Base-by-base conservation (phyloP, 2,329 filamentous ascomycete genomes). In the Colletotrichum salicis region DNA sequence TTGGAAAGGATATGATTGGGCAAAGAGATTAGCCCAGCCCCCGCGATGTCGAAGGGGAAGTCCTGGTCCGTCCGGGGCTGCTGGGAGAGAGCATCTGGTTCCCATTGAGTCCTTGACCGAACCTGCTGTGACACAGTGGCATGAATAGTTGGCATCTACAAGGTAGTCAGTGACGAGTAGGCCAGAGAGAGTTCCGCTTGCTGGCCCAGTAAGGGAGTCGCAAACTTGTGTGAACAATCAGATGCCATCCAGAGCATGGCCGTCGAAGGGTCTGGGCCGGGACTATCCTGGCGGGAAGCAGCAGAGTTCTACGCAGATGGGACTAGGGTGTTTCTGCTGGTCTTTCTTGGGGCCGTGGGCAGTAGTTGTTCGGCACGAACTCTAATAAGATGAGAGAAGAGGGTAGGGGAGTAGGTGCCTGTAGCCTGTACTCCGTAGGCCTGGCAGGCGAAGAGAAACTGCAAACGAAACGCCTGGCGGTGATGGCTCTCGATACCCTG, bases 401-500 rank as follows among this genome's bases (percentile, higher is more conserved):
- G 15, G 45, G 58, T 57, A 45, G 57, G 6, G 58, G 37, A 41
- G 31, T n/a, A 57, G 3, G 52, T 55, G 8, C 27, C 27, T 29
- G 27, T 29, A 29, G 27, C 19, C 31, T 48, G 58, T n/a, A n/a
- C n/a, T n/a, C n/a, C n/a, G n/a, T 24, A 61, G n/a, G 22, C 51
- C n/a, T 58, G 54, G 27, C 24, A 22, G 15, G 24, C 12, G 54
- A 58, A 45, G 48, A 61, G 31, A 54, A 64, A 15, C 12, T 67
- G 56, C 56, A 71, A 67, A 71, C 68, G 64, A 71, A 61, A 62
- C 64, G 41, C 13, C 59, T 15, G 29, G 19, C 56, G 52, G 24
- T 54, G 52, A 58, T 67, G 41, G 51, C 41, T 41, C 57, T 71
- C 41, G 64, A 58, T 68, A 68, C 68, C 64, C 68, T 68, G 64